Evolutionary conservation across 768 basidiomycete species (phyloP), one percentile per base, ranked within the genome.

Genomic region (Candolleomyces aberdarensis): DNA sequence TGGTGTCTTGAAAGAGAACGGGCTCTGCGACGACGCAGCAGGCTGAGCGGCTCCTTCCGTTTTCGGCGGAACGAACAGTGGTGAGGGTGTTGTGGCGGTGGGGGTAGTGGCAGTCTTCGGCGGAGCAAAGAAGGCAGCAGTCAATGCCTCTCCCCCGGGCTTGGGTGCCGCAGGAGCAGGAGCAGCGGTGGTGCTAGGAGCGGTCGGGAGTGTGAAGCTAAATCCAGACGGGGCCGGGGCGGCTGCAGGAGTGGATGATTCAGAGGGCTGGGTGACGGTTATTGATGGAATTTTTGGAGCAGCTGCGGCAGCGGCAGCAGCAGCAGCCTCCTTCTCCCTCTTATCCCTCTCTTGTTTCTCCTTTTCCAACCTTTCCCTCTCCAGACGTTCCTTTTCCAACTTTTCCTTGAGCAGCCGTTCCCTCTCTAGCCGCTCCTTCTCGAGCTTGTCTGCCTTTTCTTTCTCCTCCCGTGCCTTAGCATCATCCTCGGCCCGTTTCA

Each of bases 401-500:
- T 59, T 66, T 46, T 64, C 70, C 57, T 66, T 69, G 43, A 76
- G 69, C 17, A 69, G 72, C 57, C 62, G 59, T n/a, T 65, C 66
- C 48, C 63, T 61, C 60, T 71, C 67, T 19, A 68, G 62, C 29
- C 70, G 69, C 62, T 75, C 78, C 58, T 70, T 73, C 58, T 71
- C 70, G 15, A 59, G 26, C 40, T 64, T 66, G 59, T 70, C 66
- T 60, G 71, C 67, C 57, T 67, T 67, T 36, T 61, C 59, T 39
- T 54, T 63, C 66, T 76, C 82, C 50, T 69, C 73, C 59, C 74
- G 73, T 0, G 67, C 69, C 44, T 66, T 69, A 40, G 74, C 74
- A 74, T 78, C 69, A 71, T 84, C 74, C 66, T 80, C 82, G 63
- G 75, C 75, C 56, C 70, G 69, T 59, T 74, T 80, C 13, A 76